phyloP scores from a whole-genome alignment of 495 filamentous ascomycete genomes.

The Cercophora scortea region DNA sequence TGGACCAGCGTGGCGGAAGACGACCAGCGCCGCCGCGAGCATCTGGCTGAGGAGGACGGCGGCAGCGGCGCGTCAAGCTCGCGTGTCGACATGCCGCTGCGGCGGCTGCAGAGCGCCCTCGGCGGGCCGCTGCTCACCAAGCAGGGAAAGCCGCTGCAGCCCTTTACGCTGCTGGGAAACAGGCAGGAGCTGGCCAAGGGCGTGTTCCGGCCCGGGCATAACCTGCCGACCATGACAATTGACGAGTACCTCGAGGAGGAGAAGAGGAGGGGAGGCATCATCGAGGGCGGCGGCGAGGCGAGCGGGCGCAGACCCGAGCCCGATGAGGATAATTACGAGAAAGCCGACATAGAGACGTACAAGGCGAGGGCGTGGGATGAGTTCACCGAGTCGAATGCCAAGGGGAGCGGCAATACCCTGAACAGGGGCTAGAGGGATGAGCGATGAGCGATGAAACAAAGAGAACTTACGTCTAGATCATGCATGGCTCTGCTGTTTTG shows the following conservation, averaged over 20 bases:
- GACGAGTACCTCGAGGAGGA: constrained; percentile 98
- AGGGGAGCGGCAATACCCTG: constrained; percentile 77
- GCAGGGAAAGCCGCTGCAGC: constrained; percentile 79
- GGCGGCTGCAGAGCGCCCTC: constrained; percentile 29
- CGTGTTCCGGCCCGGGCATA: constrained; percentile 87
- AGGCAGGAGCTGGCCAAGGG: constrained; percentile 70
- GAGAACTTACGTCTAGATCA: background rate
- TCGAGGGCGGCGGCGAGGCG: constrained; percentile 82
- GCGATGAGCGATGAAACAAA: background rate
- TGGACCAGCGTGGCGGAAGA: constrained; percentile 15
- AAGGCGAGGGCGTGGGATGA: constrained; percentile 96
- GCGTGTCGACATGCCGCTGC: constrained; percentile 59
- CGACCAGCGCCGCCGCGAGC: constrained; percentile 42
- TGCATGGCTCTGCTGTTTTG: background rate
- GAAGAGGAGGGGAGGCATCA: constrained; percentile 73
- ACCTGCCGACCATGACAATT: constrained; percentile 92
- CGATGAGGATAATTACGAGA: constrained; percentile 83
- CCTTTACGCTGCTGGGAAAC: constrained; percentile 78
- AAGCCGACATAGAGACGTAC: constrained; percentile 80
- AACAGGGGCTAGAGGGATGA: constrained; percentile 67
- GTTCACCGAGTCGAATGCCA: constrained; percentile 82
- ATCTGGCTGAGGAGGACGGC: constrained; percentile 14
- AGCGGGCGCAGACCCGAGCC: constrained; percentile 61
- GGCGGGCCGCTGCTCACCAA: constrained; percentile 71
- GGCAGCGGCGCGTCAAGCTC: constrained; percentile 57